Evolutionary conservation across 2,329 filamentous ascomycete genomes (phyloP), one percentile per base, ranked within the genome.

Genomic region (Diaporthe humulicola): DNA sequence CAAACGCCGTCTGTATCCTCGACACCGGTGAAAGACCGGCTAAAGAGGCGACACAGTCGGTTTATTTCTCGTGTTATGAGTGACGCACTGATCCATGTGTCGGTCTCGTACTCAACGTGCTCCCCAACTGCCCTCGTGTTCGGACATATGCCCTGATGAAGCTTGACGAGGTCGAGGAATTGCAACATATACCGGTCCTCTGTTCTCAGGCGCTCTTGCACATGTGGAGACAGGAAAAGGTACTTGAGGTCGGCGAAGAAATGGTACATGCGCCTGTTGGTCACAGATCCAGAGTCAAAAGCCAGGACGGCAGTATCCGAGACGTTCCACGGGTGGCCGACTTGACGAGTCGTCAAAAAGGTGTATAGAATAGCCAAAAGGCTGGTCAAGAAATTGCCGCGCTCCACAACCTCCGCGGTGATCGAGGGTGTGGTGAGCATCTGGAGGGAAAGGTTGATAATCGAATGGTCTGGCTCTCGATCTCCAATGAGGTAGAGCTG

Each of bases 361-460:
- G 97, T 98, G 83, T 98, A 99, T 0, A 99, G 87, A 76, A 99
- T 99, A 19, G 97, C 95, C 90, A 98, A 94, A 52, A 99, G 88
- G 78, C 95, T 98, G 12, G 95, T 98, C 77, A 99, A 87, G 81
- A 99, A 99, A 83, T 99, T 99, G 38, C 96, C 96, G 60, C 95
- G 91, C 80, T 98, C 94, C 12, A 99, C 95, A 67, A 98, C 94
- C 84, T 99, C 97, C 58, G 95, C 94, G 0, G 96, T 98, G 78
- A 99, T 98, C 0, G 96, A 98, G 2, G 97, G 96, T 0, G 97
- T 98, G 0, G 97, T 99, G 76, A 99, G 87, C 91, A 99, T 97
- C 82, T 99, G 97, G 40, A 98, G 87, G 6, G 96, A 98, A 50
- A 99, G 90, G 81, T 98, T 98, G 87, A 99, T 98, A 81, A 99